Evolutionary conservation across 768 basidiomycete genomes (phyloP).

Genomic region (Lactifluus piperatus): DNA sequence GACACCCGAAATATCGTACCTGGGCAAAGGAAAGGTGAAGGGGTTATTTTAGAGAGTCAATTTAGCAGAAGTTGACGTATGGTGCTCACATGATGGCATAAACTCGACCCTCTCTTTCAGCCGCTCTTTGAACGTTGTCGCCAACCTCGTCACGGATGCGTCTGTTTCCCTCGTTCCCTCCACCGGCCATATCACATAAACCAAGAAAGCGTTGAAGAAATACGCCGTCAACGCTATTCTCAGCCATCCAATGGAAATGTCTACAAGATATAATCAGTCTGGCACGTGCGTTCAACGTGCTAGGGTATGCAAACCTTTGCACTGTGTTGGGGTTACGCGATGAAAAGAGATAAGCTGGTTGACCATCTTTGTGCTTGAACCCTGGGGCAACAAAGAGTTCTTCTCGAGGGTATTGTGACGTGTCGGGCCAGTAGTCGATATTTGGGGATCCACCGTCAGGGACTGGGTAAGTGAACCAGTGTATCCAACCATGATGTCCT

Average conservation of each 20-base stretch:
- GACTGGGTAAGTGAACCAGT: conserved; percentile 71
- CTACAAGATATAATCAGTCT: conserved; percentile 20
- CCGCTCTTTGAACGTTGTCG: conserved; percentile 61
- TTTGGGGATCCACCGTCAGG: conserved; percentile 62
- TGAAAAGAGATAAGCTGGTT: conserved; percentile 66
- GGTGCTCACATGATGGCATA: conserved; percentile 75
- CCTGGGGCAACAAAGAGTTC: conserved; percentile 68
- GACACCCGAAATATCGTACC: conserved; percentile 83
- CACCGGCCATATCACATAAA: conserved; percentile 48
- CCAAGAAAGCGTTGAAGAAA: conserved; percentile 74
- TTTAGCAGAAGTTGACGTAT: background rate
- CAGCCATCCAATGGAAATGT: conserved; percentile 81
- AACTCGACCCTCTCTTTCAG: conserved; percentile 72
- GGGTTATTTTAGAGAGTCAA: background rate
- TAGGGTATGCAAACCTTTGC: conserved; percentile 32
- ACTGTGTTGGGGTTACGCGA: conserved; percentile 71
- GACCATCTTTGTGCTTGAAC: conserved; percentile 44
- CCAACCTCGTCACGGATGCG: conserved; percentile 66
- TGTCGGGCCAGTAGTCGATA: conserved; percentile 74
- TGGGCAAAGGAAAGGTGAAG: conserved; percentile 23
- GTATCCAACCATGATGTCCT: conserved; percentile 81
- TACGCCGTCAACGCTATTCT: conserved; percentile 70
- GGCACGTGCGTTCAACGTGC: conserved; percentile 14
- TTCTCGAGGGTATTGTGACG: conserved; percentile 56
- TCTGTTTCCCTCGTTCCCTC: conserved; percentile 45